Conservation (phyloP, 2,329 filamentous ascomycete species). For the Karstenula rhodostoma region DNA sequence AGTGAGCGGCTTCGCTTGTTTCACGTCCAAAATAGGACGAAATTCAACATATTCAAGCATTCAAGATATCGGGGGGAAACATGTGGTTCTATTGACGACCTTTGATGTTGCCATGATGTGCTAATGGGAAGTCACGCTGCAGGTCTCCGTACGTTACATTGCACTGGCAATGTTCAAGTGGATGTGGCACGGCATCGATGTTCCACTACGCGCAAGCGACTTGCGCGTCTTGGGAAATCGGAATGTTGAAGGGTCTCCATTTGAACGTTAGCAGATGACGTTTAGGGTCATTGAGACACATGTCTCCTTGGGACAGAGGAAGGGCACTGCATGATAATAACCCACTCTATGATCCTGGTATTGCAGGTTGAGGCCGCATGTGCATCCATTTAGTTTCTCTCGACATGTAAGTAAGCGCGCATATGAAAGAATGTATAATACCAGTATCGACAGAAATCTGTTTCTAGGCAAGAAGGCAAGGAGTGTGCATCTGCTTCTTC, state of each 20-base stretch:
- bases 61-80: background rate
- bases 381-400: too few species aligned
- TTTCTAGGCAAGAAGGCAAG: background rate
- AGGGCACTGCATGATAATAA: background rate
- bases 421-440: too few species aligned
- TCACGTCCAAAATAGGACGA: constrained; percentile 7
- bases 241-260: background rate
- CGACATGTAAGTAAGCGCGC: too few species aligned
- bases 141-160: background rate
- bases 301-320: background rate
- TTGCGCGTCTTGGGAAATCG: background rate
- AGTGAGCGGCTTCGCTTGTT: constrained; percentile 3
- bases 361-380: too few species aligned
- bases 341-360: too few species aligned
- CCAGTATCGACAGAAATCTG: background rate
- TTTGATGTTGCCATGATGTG: background rate
- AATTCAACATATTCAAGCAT: background rate
- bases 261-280: background rate
- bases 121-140: background rate
- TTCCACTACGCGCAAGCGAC: background rate
- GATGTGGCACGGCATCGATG: background rate
- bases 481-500: background rate
- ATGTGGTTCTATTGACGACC: background rate
- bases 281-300: background rate
- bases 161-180: background rate